Evolutionary conservation across 345 rosid genomes (phyloP).

Genomic region (Microcos paniculata): DNA sequence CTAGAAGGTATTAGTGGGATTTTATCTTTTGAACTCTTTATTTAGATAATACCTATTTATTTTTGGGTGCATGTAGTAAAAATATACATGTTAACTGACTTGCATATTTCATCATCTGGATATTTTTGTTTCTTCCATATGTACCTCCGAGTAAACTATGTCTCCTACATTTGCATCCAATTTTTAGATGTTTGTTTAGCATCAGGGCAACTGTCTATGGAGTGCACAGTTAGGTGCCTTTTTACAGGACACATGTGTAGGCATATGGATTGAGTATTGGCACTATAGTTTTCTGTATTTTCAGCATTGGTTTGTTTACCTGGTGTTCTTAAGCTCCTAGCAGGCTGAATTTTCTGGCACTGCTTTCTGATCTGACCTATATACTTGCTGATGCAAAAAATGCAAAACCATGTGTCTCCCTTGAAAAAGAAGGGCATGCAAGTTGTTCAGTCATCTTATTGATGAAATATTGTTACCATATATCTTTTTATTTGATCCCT

Average conservation of each 20-base stretch:
- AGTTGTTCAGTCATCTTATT: background rate
- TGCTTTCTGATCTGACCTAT: background rate
- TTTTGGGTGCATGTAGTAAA: background rate
- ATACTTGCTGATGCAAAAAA: background rate
- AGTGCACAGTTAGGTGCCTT: background rate
- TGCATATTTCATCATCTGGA: background rate
- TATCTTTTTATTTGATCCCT: background rate
- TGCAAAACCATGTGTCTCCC: background rate
- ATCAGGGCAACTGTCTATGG: background rate
- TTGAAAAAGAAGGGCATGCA: background rate
- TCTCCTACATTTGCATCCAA: background rate
- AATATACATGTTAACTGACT: slow-evolving; percentile 1
- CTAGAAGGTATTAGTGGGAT: slow-evolving; percentile 46
- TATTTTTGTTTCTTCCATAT: slow-evolving; percentile 9
- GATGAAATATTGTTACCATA: background rate
- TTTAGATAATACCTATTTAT: background rate
- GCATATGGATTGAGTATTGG: background rate
- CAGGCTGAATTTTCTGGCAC: background rate
- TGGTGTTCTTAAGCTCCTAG: background rate
- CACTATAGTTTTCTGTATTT: background rate
- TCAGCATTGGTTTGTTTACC: background rate
- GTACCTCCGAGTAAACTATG: background rate
- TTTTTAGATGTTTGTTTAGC: background rate
- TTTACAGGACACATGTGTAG: background rate
- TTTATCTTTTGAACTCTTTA: slow-evolving; percentile 18